A percentile compares a stretch with the other conserved stretches of the same genome.
These are phyloP conservation scores for Fusarium continuum DNA, from an alignment of 2,329 filamentous ascomycete genomes.

Conservation along the genomic window DNA sequence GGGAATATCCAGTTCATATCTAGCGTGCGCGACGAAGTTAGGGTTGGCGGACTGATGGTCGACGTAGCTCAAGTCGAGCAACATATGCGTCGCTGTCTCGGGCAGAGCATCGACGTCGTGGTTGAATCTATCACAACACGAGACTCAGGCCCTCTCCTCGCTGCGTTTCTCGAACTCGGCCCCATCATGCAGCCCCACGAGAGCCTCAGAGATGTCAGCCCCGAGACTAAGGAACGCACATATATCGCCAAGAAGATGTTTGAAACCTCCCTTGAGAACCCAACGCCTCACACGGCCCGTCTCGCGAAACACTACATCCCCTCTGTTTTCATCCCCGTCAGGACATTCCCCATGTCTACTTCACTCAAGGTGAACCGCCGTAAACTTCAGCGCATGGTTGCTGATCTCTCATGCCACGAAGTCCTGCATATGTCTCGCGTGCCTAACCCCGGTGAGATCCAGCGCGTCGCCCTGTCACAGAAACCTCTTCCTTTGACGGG, in stretches of 20 bases:
- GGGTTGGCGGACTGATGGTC: conserved; percentile 52
- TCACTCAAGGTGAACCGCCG: conserved; percentile 61
- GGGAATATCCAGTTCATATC: conserved; percentile 60
- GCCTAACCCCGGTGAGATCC: conserved; percentile 50
- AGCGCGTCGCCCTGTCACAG: conserved; percentile 42
- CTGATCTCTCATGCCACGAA: conserved; percentile 54
- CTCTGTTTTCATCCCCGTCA: conserved; percentile 58
- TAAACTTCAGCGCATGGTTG: conserved; percentile 57
- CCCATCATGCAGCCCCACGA: conserved; percentile 50
- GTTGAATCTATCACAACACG: conserved; percentile 59
- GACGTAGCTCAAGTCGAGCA: conserved; percentile 58
- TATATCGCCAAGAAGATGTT: conserved; percentile 56
- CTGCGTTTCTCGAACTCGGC: conserved; percentile 61
- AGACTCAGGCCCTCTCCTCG: conserved; percentile 54
- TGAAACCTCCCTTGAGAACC: conserved; percentile 52
- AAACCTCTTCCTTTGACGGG: conserved; percentile 60
- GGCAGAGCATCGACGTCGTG: conserved; percentile 57
- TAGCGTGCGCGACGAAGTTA: conserved; percentile 53
- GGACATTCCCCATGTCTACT: conserved; percentile 57
- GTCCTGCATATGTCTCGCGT: conserved; percentile 54
- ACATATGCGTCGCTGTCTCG: conserved; percentile 57
- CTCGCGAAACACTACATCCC: conserved; percentile 57
- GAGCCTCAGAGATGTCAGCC: conserved; percentile 51
- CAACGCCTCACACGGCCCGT: not conserved
- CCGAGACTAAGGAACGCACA: conserved; percentile 54